These are phyloP conservation scores for Favolaschia claudopus DNA, from an alignment of 768 basidiomycete genomes.

Conservation along the genomic window DNA sequence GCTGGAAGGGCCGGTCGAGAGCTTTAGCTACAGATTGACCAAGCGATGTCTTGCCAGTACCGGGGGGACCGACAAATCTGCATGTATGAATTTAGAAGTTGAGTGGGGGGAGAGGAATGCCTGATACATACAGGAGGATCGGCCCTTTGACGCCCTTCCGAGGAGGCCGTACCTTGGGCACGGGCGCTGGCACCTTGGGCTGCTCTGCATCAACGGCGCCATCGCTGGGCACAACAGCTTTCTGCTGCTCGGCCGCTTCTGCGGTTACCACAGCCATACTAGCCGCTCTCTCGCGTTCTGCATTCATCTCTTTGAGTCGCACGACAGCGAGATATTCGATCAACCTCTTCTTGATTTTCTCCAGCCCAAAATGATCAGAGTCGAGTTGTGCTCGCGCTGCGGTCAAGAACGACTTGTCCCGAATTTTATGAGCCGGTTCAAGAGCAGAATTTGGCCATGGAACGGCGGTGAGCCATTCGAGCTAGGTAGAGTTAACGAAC, in stretches of 20 bases:
- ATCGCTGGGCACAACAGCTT: not conserved
- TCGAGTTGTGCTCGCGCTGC: conserved; percentile 84
- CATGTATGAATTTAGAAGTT: not conserved
- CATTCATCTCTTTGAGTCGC: conserved; percentile 60
- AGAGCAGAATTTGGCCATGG: conserved; percentile 77
- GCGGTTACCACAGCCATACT: not conserved
- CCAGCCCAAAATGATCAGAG: conserved; percentile 89
- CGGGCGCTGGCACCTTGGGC: not conserved
- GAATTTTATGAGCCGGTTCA: conserved; percentile 36
- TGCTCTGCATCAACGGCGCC: not conserved
- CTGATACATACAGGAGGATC: conserved; percentile 62
- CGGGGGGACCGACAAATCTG: conserved; percentile 90
- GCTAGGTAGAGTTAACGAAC: conserved; percentile 46
- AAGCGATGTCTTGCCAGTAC: conserved; percentile 91
- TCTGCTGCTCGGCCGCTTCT: conserved; percentile 16
- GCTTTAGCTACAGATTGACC: conserved; percentile 89
- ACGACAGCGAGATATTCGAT: conserved; percentile 94
- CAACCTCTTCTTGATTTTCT: conserved; percentile 89
- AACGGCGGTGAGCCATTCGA: conserved; percentile 88
- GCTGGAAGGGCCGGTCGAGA: conserved; percentile 85
- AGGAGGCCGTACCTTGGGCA: conserved; percentile 4
- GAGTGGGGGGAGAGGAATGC: not conserved
- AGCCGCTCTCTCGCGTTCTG: conserved; percentile 38
- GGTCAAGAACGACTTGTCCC: conserved; percentile 65
- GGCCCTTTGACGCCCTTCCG: conserved; percentile 69